Evolutionary conservation across 2,329 filamentous ascomycete species (phyloP), one percentile per base, ranked within the genome.

Genomic region (Penicillium verrucosum): DNA sequence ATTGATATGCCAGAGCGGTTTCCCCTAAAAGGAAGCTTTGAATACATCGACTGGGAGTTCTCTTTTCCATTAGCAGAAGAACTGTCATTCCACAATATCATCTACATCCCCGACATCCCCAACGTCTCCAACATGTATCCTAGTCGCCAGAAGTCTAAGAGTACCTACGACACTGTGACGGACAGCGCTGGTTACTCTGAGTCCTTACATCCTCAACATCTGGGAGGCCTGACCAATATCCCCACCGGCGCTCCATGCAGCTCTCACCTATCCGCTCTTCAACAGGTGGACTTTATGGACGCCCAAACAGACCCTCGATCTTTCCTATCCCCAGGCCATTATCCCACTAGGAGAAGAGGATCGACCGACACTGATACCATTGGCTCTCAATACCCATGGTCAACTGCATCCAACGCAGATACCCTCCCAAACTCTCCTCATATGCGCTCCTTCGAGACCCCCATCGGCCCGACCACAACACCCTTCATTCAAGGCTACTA

Each of bases 371-470:
- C 58, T 42, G 58, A 64, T 23, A 58, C 60, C n/a, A 30, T 63
- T 16, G 54, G 54, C 12, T 66, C 64, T 50, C 47, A 61, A n/a
- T 64, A 57, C 23, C 54, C 61, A 12, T 66, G 61, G 61, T 65
- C 64, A 5, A 60, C 47, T 34, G 32, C 63, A 5, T 64, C 61
- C 8, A 56, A 59, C 21, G 41, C 54, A 11, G 60, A 62, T 4
- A 54, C 58, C 14, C 41, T 60, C 29, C 51, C 51, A 51, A 46
- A 11, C 8, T 52, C 54, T 7, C 49, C 62, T 12, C 36, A 47
- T 14, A 23, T 54, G 4, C 54, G 51, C 5, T 49, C 62, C 2
- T 47, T 55, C 11, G 61, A 59, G 12, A 34, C 54, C 14, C 11
- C 50, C 5, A 27, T 54, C 27, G 37, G 47, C 14, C 45, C 51